Percentiles rank a stretch among this genome's conserved stretches.
phyloP scores from a whole-genome alignment of 2,329 filamentous ascomycete species.

The Botryotinia convoluta region DNA sequence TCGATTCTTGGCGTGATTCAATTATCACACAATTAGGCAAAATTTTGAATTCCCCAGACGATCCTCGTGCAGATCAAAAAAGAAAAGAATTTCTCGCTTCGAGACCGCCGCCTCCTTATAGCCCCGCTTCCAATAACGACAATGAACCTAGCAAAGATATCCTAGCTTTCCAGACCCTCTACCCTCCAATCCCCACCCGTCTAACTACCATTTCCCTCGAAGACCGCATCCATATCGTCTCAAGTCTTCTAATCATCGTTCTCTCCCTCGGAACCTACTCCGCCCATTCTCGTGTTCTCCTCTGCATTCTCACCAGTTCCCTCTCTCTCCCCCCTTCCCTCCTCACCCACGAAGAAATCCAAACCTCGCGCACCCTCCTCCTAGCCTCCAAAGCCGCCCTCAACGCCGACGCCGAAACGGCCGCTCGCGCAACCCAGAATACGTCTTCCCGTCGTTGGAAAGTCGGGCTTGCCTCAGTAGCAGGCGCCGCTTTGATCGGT shows the following conservation, averaged over 20 bases:
- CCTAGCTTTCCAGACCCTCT: conserved; percentile 49
- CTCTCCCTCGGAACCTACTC: conserved; percentile 72
- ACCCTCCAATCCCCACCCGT: conserved; percentile 53
- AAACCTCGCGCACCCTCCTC: conserved; percentile 72
- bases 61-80: conserved; percentile 48
- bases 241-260: conserved; percentile 67
- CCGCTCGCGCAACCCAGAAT: conserved; percentile 61
- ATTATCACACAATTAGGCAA: conserved; percentile 71
- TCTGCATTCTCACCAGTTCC: conserved; percentile 66
- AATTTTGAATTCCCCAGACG: conserved; percentile 52
- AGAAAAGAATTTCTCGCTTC: conserved; percentile 37
- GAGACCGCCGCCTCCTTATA: conserved; percentile 26
- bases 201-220: conserved; percentile 55
- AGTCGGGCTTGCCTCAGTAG: conserved; percentile 81
- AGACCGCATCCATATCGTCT: conserved; percentile 62
- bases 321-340: conserved; percentile 58
- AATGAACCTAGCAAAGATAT: conserved; percentile 41
- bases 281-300: conserved; percentile 67
- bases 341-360: conserved; percentile 67
- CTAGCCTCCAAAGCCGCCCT: conserved; percentile 60
- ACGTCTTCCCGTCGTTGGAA: conserved; percentile 76
- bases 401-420: conserved; percentile 70
- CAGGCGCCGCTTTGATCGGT: conserved; percentile 84
- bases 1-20: conserved; percentile 73
- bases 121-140: conserved; percentile 22